phyloP scores from a whole-genome alignment of 352 stramenopile species.

The Phytophthora pisi region DNA sequence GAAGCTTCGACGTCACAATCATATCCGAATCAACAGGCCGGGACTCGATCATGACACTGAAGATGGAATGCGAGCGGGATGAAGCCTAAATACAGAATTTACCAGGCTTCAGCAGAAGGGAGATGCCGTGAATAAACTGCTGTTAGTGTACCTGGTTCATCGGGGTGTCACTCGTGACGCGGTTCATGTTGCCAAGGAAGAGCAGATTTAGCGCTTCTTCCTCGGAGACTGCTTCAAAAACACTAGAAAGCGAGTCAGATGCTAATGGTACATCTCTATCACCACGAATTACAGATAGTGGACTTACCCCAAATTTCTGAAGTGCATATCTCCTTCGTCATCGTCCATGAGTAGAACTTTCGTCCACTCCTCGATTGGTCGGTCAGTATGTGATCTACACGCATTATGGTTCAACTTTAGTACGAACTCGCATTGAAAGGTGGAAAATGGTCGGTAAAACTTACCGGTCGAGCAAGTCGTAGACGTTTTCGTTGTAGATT shows the following conservation, averaged over 20 bases:
- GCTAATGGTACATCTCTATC: neutral
- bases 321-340: conserved; percentile 82
- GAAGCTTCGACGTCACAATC: conserved; percentile 90
- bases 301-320: conserved; percentile 67
- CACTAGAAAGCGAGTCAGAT: conserved; percentile 28
- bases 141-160: conserved; percentile 90
- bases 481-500: conserved; percentile 97
- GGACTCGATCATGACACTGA: conserved; percentile 93
- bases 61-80: conserved; percentile 96
- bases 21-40: conserved; percentile 74
- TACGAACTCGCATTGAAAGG: neutral
- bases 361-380: conserved; percentile 81
- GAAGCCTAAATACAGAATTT: conserved; percentile 51
- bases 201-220: conserved; percentile 96
- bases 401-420: neutral
- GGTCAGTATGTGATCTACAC: conserved; percentile 67
- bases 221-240: conserved; percentile 85
- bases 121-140: neutral
- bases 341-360: conserved; percentile 82
- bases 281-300: too few relatives aligned
- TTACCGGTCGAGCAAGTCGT: conserved; percentile 90
- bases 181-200: conserved; percentile 96
- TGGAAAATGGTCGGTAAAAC: neutral
- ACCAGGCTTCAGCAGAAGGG: neutral
- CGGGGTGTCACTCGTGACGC: conserved; percentile 94